A percentile compares a stretch with the other conserved stretches of the same genome.
Conservation (phyloP, 768 basidiomycete species). For the Amanita phalloides region DNA sequence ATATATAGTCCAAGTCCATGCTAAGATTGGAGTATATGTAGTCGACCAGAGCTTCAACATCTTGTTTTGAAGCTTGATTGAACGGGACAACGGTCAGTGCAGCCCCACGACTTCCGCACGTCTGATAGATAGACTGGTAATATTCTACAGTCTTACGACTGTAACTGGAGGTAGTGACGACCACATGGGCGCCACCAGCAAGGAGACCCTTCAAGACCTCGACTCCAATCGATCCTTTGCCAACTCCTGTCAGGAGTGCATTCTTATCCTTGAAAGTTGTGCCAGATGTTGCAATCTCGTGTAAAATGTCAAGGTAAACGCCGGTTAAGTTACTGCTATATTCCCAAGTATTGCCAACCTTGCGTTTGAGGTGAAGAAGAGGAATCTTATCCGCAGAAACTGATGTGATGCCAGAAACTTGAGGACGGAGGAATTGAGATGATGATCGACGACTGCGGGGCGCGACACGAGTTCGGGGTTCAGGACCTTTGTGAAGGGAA, state of each 20-base stretch:
- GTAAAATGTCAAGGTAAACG: slow-evolving; percentile 91
- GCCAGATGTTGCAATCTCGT: slow-evolving; percentile 97
- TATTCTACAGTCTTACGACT: slow-evolving; percentile 94
- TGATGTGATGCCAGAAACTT: slow-evolving; percentile 66
- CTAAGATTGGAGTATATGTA: slow-evolving; percentile 95
- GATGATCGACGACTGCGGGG: slow-evolving; percentile 82
- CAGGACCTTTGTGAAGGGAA: slow-evolving; percentile 74
- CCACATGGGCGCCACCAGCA: slow-evolving; percentile 92
- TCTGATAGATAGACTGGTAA: slow-evolving; percentile 97
- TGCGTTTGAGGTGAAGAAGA: slow-evolving; percentile 92
- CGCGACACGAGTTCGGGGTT: slow-evolving; percentile 42
- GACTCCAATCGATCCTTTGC: slow-evolving; percentile 95
- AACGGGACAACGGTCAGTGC: slow-evolving; percentile 96
- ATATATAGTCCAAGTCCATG: slow-evolving; percentile 95
- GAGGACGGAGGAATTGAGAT: slow-evolving; percentile 94
- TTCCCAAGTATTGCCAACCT: slow-evolving; percentile 91
- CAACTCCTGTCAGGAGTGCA: slow-evolving; percentile 94
- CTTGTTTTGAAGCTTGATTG: slow-evolving; percentile 98
- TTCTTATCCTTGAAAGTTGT: slow-evolving; percentile 99
- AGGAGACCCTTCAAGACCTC: slow-evolving; percentile 96
- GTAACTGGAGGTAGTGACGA: slow-evolving; percentile 97
- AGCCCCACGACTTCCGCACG: slow-evolving; percentile 90
- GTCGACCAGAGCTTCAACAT: slow-evolving; percentile 95
- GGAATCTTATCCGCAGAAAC: slow-evolving; percentile 80
- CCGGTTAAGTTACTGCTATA: slow-evolving; percentile 96